phyloP scores from a whole-genome alignment of 768 basidiomycete species.

The Xerocomus spinulosus region DNA sequence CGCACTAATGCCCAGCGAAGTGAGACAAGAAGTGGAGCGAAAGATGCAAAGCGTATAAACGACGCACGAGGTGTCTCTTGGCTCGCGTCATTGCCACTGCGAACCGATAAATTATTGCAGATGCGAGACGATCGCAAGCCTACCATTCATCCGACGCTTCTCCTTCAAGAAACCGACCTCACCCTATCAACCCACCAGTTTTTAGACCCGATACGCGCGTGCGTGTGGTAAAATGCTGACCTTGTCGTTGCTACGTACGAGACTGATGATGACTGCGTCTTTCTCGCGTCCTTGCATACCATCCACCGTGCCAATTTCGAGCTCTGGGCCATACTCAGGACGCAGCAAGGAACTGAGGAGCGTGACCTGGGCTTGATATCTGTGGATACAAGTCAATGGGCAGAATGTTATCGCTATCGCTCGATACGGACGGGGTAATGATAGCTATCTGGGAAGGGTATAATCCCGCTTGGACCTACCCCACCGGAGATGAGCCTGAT shows the following conservation, averaged over 20 bases:
- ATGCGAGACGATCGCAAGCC: constrained; percentile 7
- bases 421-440: constrained; percentile 66
- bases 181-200: constrained; percentile 41
- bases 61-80: constrained; percentile 77
- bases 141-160: constrained; percentile 84
- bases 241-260: constrained; percentile 89
- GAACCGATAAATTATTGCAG: not conserved
- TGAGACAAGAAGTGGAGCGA: not conserved
- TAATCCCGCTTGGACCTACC: constrained; percentile 57
- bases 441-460: constrained; percentile 73
- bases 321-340: constrained; percentile 55
- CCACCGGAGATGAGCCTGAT: not conserved
- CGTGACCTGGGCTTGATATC: constrained; percentile 93
- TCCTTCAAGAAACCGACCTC: constrained; percentile 96
- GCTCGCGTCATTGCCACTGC: constrained; percentile 90
- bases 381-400: not conserved
- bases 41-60: not conserved
- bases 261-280: constrained; percentile 86
- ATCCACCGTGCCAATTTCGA: constrained; percentile 94
- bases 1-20: constrained; percentile 56
- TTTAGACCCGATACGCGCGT: not conserved
- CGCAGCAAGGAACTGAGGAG: constrained; percentile 75
- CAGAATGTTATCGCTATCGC: not conserved
- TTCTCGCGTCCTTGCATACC: constrained; percentile 98
- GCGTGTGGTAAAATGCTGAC: constrained; percentile 31